Evolutionary conservation across 2,329 filamentous ascomycete genomes (phyloP), one percentile per base, ranked within the genome.

Genomic region (Ascochyta lentis): DNA sequence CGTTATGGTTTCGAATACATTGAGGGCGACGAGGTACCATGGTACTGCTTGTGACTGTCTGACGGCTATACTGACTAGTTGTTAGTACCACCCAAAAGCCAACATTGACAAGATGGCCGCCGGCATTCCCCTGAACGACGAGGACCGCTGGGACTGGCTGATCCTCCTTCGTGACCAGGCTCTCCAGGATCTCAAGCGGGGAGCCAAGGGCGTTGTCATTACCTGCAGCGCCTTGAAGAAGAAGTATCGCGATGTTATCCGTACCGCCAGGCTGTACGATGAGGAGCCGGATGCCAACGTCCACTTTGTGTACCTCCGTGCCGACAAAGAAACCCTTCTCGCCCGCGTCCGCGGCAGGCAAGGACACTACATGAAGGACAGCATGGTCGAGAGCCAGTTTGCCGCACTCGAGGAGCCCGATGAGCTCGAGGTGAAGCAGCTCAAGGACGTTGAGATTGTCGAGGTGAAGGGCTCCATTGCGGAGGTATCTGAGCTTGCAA

Each of bases 71-170:
- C 38, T 52, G 19, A 56, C 39, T 8, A 7, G 8, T 5, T 7
- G 37, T 8, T 39, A 82, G 80, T 82, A 77, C 64, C 81, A 84
- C 66, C 80, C 81, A 1, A 73, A 76, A 33, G 69, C 75, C 10
- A 82, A 83, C 56, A 78, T 83, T 31, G 88, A 93, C 50, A 99
- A 98, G 78, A 99, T 99, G 95, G 83, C 85, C 70, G 83, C 83
- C 65, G 91, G 91, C 64, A 88, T 87, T 53, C 92, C 95, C 2
- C 83, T 99, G 33, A 96, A 90, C 52, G 95, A 99, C 72, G 89
- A 88, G 56, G 95, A 99, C 78, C 89, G 95, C 61, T 98, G 95
- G 95, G 94, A 97, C 80, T 99, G 95, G 95, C 87, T 99, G 16
- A 80, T 81, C 50, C 64, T 75, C 6, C 75, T 82, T 9, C 78